Evolutionary conservation across 2,329 filamentous ascomycete genomes (phyloP), one percentile per base, ranked within the genome.

Genomic region (Thielaviopsis cerberus): DNA sequence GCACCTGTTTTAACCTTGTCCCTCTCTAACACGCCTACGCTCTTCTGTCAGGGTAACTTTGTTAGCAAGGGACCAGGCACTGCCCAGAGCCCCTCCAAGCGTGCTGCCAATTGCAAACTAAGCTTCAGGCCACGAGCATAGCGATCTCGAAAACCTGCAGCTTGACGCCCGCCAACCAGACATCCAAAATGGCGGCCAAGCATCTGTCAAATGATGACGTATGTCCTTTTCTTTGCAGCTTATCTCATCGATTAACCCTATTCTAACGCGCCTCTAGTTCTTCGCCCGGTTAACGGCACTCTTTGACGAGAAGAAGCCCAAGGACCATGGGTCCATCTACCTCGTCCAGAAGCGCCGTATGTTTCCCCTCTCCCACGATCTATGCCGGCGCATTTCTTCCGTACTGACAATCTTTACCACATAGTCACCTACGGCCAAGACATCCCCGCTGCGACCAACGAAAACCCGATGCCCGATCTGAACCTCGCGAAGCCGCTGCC

Each of bases 341-440:
- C 74, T 94, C 60, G 83, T 79, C 55, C 87, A 94, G 67, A 91
- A 91, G 68, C 78, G 86, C 71, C 70, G 85, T 86, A 75, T 62
- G 77, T 67, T 11, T 13, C 6, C 20, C 55, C n/a, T n/a, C 30
- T 20, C 51, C 25, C 27, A 26, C 51, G 41, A 51, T 25, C 15
- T 22, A 52, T 2, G 26, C 8, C 24, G 23, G 26, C 30, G 23
- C 22, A 11, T 48, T 54, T 24, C 8, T 41, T 34, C 37, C 26
- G 24, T 23, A 11, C 53, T 60, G 30, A 45, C 48, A 53, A 30
- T 48, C 52, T 51, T 53, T n/a, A 50, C 1, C n/a, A 15, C 30
- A 37, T 61, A 78, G 75, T 76, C 59, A 69, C 72, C 15, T 69
- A 72, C 61, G 69, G 66, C 55, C 70, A 74, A 62, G 73, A 74